Base-by-base conservation (phyloP, 257 asterid species). In the Cruciata laevipes region DNA sequence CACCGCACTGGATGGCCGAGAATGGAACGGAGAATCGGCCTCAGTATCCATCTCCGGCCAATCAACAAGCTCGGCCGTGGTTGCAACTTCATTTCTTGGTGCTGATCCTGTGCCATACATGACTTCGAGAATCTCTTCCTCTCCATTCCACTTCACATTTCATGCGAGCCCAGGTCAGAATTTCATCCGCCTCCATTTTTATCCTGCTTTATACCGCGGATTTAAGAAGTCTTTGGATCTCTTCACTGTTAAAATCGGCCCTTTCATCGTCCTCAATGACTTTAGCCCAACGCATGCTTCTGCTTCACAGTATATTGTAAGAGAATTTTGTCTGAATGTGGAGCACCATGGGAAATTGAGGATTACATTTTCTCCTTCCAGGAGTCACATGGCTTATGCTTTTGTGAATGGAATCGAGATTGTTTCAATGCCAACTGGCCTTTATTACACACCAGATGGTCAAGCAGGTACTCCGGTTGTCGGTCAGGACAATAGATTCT, bases 321-420 rank as follows among this genome's bases (percentile, higher is more conserved):
- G 79, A 77, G 90, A 87, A 67, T 84, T 72, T 67, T 77, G 95
- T 59, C 13, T 82, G 47, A 75, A 63, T 69, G 53, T 74, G 6
- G 69, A 53, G 8, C 73, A 12, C 12, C 51, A 13, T 42, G 51
- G 51, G 18, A 12, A 11, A 13, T 13, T 42, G 51, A 42, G 51
- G 12, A 42, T 13, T 42, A 42, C 51, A 13, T 13, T 42, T 3
- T 42, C 51, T 42, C 51, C 51, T 42, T 42, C 51, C 6, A 42
- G 11, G 51, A 3, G 18, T 42, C 51, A 42, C 51, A 1, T 42
- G 51, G 51, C 51, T 9, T 42, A 3, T 40, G 49, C 49, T 10
- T 40, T 42, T 42, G 51, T 42, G 51, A 42, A 42, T 42, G 51
- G 42, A 42, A 42, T 42, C 17, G 51, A 42, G 51, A 42, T 42